Evolutionary conservation across 305 asterid species (phyloP), one percentile per base, ranked within the genome.

Genomic region (Fraxinus platypoda): DNA sequence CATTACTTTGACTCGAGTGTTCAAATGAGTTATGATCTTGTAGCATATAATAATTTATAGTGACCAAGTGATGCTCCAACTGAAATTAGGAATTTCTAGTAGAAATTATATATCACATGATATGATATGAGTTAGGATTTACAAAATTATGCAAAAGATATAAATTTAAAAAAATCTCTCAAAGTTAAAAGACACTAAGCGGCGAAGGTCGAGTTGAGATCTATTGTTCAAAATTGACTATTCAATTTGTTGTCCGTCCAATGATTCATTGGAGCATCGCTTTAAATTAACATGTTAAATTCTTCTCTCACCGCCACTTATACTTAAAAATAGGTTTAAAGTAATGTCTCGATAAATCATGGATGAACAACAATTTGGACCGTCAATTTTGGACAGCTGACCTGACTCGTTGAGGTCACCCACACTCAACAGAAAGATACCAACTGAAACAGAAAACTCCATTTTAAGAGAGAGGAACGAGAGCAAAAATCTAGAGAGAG

Each of bases 341-440:
- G 46, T 8, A 38, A 38, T 38, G 12, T 38, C 46, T 38, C 46
- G 13, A 38, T 38, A 13, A 37, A 37, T 37, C 12, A 8, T 37
- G 7, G 12, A 1, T 8, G 43, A 6, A 35, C 41, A 35, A 35
- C 11, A 8, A 8, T 37, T 37, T 8, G 2, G 12, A 8, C 3
- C 0, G 13, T 38, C 9, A 37, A 37, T 37, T 37, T 37, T 37
- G 43, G 11, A 37, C 12, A 6, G 38, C 6, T 33, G 6, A 4
- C 37, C 6, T 33, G 37, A 33, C 37, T 33, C 8, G 6, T 6
- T 5, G 38, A 34, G 8, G 46, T 85, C 89, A 84, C 88, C 87
- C 85, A 88, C 8, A 86, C 93, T 84, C 91, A 74, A 83, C 88
- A 38, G 57, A 77, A 83, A 68, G 37, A 28, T 83, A 76, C 77